A percentile compares a stretch with the other conserved stretches of the same genome.
Evolutionary conservation across 2,329 filamentous ascomycete species (phyloP).

Genomic region (Phialemoniopsis sp.): DNA sequence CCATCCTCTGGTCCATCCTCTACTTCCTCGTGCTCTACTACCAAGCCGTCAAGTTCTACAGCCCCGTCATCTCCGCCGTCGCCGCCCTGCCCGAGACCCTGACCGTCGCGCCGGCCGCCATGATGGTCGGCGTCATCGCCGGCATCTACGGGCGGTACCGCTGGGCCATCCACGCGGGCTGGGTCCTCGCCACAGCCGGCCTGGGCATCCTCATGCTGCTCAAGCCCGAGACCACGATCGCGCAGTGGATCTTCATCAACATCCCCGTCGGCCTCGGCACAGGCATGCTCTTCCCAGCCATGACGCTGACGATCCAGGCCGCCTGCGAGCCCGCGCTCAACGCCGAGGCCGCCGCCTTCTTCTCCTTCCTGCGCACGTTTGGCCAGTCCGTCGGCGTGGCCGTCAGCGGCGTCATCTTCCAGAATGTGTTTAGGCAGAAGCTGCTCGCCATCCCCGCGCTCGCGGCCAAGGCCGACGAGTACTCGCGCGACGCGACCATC

Average conservation of each 20-base stretch:
- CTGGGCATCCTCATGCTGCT: slow-evolving; percentile 51
- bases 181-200: slow-evolving; percentile 54
- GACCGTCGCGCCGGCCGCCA: slow-evolving; percentile 58
- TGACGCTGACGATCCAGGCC: slow-evolving; percentile 61
- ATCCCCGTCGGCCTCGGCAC: slow-evolving; percentile 56
- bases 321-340: slow-evolving; percentile 38
- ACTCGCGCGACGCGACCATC: slow-evolving; percentile 52
- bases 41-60: slow-evolving; percentile 47
- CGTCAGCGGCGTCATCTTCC: slow-evolving; percentile 64
- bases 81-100: slow-evolving; percentile 56
- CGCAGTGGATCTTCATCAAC: slow-evolving; percentile 57
- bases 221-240: slow-evolving; percentile 39
- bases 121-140: slow-evolving; percentile 50
- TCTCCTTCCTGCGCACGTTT: slow-evolving; percentile 61
- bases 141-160: slow-evolving; percentile 55
- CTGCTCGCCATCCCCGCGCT: slow-evolving; percentile 37
- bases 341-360: slow-evolving; percentile 59
- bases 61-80: slow-evolving; percentile 49
- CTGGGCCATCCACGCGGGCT: slow-evolving; percentile 51
- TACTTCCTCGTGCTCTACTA: slow-evolving; percentile 50
- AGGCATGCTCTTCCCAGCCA: slow-evolving; percentile 62
- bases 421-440: slow-evolving; percentile 56
- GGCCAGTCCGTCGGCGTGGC: slow-evolving; percentile 65
- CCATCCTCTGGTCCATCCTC: slow-evolving; percentile 47
- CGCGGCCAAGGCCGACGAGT: slow-evolving; percentile 26